phyloP scores from a whole-genome alignment of 2,329 filamentous ascomycete species.

The Pyrenochaeta sp. region DNA sequence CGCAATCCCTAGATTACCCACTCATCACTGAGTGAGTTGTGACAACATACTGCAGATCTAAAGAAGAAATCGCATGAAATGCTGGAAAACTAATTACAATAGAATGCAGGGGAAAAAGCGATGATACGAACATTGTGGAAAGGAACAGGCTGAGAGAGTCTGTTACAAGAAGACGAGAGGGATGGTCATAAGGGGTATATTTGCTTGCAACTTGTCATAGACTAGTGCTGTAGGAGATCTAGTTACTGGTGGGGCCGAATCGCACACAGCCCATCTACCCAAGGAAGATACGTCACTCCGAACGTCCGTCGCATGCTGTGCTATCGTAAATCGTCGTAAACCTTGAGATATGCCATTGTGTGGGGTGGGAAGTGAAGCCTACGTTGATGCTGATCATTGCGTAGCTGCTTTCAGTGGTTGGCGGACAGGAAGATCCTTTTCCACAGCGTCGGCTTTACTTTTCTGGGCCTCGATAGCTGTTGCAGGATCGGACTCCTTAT shows the following conservation, averaged over 20 bases:
- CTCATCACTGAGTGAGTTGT: too few relatives aligned
- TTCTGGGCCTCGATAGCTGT: constrained; percentile 14
- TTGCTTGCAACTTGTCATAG: neutral
- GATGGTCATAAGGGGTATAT: neutral
- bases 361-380: neutral
- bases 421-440: constrained; percentile 10
- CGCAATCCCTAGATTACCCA: too few relatives aligned
- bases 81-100: too few relatives aligned
- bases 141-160: neutral
- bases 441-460: neutral
- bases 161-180: neutral
- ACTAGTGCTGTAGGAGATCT: constrained; percentile 7
- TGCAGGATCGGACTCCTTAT: constrained; percentile 23
- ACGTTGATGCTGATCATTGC: neutral
- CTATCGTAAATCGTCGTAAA: constrained; percentile 5
- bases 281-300: constrained; percentile 20
- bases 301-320: constrained; percentile 22
- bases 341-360: neutral
- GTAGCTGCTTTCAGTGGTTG: constrained; percentile 19
- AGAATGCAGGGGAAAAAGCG: too few relatives aligned
- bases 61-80: too few relatives aligned
- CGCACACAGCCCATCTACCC: constrained; percentile 5
- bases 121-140: too few relatives aligned
- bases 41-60: too few relatives aligned
- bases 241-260: constrained; percentile 6